Conservation (phyloP, 805 yeast genomes). For the Wickerhamiella occidentalis region DNA sequence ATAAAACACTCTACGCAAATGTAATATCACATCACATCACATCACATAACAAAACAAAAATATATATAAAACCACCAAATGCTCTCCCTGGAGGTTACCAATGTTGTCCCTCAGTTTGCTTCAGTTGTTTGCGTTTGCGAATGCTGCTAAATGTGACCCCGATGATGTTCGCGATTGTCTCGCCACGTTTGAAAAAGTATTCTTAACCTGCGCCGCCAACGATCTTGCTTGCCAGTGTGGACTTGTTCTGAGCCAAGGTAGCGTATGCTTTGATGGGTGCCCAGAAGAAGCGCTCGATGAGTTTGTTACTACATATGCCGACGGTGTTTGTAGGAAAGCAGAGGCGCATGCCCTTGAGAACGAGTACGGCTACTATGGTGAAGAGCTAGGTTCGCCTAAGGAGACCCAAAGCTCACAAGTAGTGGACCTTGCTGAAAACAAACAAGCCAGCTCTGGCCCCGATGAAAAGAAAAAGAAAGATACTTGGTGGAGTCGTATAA, state of each 20-base stretch:
- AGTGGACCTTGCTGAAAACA: too few species aligned
- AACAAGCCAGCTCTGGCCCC: not conserved
- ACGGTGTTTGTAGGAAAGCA: constrained; percentile 8
- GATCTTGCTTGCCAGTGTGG: constrained; percentile 9
- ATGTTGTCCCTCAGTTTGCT: not conserved
- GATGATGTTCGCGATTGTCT: constrained; percentile 5
- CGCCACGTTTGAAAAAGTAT: not conserved
- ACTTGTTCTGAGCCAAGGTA: not conserved
- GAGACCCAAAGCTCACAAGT: too few species aligned
- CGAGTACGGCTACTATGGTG: not conserved
- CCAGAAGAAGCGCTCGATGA: constrained; percentile 10
- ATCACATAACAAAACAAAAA: too few species aligned
- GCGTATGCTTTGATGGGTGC: constrained; percentile 8
- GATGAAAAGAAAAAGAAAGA: not conserved
- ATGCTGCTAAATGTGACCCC: constrained; percentile 5
- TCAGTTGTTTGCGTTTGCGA: not conserved
- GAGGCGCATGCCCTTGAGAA: constrained; percentile 5
- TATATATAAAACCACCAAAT: not conserved
- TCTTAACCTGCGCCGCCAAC: not conserved
- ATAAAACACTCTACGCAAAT: too few species aligned
- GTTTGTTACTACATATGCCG: constrained; percentile 7
- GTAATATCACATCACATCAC: not conserved
- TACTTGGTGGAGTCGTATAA: not conserved
- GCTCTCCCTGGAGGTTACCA: not conserved
- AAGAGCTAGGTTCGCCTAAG: too few species aligned